Evolutionary conservation across 1,284 basidiomycete genomes (phyloP), one percentile per base, ranked within the genome.

Genomic region (Cutaneotrichosporon curvatum): DNA sequence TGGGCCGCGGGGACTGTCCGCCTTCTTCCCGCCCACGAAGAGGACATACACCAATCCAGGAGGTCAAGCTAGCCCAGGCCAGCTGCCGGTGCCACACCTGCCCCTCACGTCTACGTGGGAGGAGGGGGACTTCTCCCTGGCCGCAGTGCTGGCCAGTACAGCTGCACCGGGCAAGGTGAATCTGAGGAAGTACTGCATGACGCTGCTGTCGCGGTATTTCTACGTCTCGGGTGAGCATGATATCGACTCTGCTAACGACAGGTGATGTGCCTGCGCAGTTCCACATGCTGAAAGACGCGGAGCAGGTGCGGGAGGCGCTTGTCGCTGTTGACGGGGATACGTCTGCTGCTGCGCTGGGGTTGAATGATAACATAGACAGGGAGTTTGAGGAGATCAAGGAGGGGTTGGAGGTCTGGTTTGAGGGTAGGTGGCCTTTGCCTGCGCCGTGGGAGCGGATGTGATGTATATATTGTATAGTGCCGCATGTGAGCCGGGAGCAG

Each of bases 171-270:
- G 47, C 22, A 63, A 64, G 21, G 67, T 71, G 8, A 64, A 70
- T 46, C 62, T 77, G 11, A 60, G 75, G 15, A 52, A 62, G 31
- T 77, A 71, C 63, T 62, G 63, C 31, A 67, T 75, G 65, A 67
- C 65, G 40, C 61, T 77, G 23, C 58, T 78, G 21, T 72, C 74
- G 40, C 61, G 76, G 11, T 77, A 77, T 55, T 68, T 74, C 18
- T 78, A 71, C 50, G 42, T 62, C 4, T 60, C 58, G 10, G 67
- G 67, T 61, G 39, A 50, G 60, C 53, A 10, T 10, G 1, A 11
- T 19, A 2, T 9, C 11, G 28, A 5, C 8, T n/a, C 33, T 28
- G 25, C 7, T 28, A 28, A 7, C 12, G 12, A 28, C 25, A 28
- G 25, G 25, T 12, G 12, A 28, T 28, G 25, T 28, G 12, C 25